phyloP scores from a whole-genome alignment of 768 basidiomycete genomes.

The Leucosporidium creatinivorum region DNA sequence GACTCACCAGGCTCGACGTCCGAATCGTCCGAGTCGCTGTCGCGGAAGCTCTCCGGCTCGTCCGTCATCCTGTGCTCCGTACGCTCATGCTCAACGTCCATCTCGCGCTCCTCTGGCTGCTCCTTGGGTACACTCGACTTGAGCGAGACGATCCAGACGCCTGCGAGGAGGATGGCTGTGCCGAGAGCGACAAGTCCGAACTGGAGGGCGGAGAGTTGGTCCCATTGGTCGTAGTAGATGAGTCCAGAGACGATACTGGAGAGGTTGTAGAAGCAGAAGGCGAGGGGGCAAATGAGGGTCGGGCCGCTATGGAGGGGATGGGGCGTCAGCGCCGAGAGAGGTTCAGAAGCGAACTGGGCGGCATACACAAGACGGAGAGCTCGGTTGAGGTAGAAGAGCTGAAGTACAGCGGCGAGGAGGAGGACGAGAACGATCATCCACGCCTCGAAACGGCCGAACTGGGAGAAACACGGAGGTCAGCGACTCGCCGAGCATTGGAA shows the following conservation, averaged over 20 bases:
- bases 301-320: slow-evolving; percentile 49
- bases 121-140: slow-evolving; percentile 45
- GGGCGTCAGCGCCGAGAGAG: no score
- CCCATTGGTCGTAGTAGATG: slow-evolving; percentile 79
- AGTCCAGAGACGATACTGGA: slow-evolving; percentile 84
- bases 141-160: slow-evolving; percentile 84
- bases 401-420: slow-evolving; percentile 65
- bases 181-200: slow-evolving; percentile 69
- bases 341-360: no score
- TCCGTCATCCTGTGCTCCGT: neutral
- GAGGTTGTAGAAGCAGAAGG: slow-evolving; percentile 91
- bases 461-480: neutral
- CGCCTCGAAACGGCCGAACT: slow-evolving; percentile 43
- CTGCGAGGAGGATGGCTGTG: slow-evolving; percentile 66
- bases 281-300: slow-evolving; percentile 46
- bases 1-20: slow-evolving; percentile 13
- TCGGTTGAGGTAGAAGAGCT: slow-evolving; percentile 44
- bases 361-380: slow-evolving; percentile 54
- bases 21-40: slow-evolving; percentile 1
- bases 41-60: slow-evolving; percentile 2
- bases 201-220: slow-evolving; percentile 59
- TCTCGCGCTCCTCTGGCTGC: neutral
- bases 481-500: neutral
- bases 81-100: slow-evolving; percentile 1
- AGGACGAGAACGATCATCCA: slow-evolving; percentile 73